Evolutionary conservation across 2,329 filamentous ascomycete species (phyloP).

Genomic region (Monosporascus sp.): DNA sequence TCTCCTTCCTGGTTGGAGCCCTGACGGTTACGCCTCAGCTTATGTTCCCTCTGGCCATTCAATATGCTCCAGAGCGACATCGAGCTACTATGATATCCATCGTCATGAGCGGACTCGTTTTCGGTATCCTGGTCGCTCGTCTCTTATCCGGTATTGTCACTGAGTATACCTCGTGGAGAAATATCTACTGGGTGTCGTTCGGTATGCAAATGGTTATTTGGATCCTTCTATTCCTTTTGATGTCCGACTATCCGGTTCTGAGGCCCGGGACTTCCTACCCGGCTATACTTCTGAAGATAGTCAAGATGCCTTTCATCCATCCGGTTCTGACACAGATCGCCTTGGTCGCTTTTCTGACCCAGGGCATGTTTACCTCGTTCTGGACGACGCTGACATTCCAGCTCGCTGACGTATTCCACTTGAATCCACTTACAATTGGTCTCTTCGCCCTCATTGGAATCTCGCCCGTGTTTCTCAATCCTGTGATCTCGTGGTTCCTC

Average conservation of each 20-base stretch:
- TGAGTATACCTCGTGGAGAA: conserved; percentile 69
- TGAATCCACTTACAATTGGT: conserved; percentile 21
- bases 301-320: conserved; percentile 57
- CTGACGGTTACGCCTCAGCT: conserved; percentile 75
- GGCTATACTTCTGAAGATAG: conserved; percentile 59
- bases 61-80: conserved; percentile 65
- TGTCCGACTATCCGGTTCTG: conserved; percentile 77
- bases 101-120: conserved; percentile 68
- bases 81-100: conserved; percentile 68
- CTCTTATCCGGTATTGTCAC: conserved; percentile 71
- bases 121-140: conserved; percentile 72
- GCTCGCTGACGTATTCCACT: conserved; percentile 21
- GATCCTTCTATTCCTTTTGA: conserved; percentile 61
- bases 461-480: conserved; percentile 23
- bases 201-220: conserved; percentile 66
- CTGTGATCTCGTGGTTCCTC: conserved; percentile 19
- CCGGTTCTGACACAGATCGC: conserved; percentile 67
- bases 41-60: conserved; percentile 77
- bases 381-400: conserved; percentile 39
- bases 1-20: conserved; percentile 71
- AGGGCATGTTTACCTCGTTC: conserved; percentile 46
- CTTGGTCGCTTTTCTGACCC: conserved; percentile 58
- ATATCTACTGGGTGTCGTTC: conserved; percentile 74
- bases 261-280: conserved; percentile 67
- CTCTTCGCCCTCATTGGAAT: conserved; percentile 25